phyloP scores from a whole-genome alignment of 345 rosid genomes.

The Eucalyptus cloeziana region DNA sequence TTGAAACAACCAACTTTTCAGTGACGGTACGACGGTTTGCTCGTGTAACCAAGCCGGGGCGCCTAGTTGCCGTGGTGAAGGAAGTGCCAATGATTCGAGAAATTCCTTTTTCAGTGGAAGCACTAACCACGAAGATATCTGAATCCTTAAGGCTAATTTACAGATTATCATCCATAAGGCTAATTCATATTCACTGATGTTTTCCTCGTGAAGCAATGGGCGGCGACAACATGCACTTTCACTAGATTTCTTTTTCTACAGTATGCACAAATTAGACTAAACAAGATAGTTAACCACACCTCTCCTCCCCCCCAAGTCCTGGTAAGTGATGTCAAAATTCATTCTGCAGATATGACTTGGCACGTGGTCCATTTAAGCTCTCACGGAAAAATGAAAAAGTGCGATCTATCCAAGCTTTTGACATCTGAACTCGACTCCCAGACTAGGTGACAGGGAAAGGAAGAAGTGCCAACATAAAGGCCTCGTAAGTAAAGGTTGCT shows the following conservation, averaged over 20 bases:
- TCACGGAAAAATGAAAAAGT: neutral
- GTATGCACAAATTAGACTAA: neutral
- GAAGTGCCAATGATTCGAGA: neutral
- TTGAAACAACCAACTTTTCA: neutral
- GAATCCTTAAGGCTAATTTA: too few species aligned
- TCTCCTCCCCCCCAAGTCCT: too few species aligned
- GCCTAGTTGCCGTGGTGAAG: neutral
- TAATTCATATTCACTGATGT: neutral
- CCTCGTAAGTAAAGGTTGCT: conserved; percentile 13
- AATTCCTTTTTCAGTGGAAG: neutral
- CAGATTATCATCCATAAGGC: neutral
- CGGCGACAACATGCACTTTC: neutral
- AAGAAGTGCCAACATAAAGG: conserved; percentile 44
- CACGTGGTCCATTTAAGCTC: conserved; percentile 44
- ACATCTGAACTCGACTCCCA: neutral
- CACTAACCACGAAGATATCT: too few species aligned
- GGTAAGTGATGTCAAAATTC: neutral
- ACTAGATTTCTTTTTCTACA: neutral
- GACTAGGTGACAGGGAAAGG: conserved; percentile 60
- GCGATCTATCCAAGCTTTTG: too few species aligned
- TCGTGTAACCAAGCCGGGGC: neutral
- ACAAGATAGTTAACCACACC: neutral
- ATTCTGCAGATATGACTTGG: conserved; percentile 21
- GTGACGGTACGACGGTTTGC: neutral
- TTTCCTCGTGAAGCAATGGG: neutral